Base-by-base conservation (phyloP, 2,329 filamentous ascomycete genomes). In the Nemania sp. region DNA sequence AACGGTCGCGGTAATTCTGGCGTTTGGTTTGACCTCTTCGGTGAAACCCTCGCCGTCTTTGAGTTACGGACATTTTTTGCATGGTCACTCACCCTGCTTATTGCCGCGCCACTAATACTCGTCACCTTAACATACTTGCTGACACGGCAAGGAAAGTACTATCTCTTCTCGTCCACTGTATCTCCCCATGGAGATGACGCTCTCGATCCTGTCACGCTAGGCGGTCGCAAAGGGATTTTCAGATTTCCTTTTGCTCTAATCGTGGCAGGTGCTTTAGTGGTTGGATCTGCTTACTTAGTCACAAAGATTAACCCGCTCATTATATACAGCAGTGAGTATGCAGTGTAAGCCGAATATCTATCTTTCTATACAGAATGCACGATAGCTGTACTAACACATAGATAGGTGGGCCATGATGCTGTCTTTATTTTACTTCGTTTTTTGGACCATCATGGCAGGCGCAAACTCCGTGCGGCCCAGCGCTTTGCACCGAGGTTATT, bases 21-120 rank as follows among this genome's bases (percentile, higher is more conserved):
- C 24, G 91, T 97, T 12, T 99, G 92, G 91, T 97, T 97, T 67
- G 94, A 97, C 67, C 73, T 97, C 6, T 93, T 96, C 61, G 94
- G 93, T 37, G 81, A 79, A 50, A 79, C 79, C 1, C 91, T 97
- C 70, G 89, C 88, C 14, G 79, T 96, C 2, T 89, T 97, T 67
- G 80, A 82, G 41, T 78, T 97, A 33, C 83, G 89, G 59, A 91
- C 90, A 6, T 80, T 97, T 52, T 97, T 97, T 72, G 91, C 91
- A 3, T 84, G 94, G 73, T 92, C 91, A 5, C 80, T 97, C 23
- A 89, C 89, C 1, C 73, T 97, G 11, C 82, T 97, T 17, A 86
- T 96, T 17, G 86, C 86, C 17, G 85, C 88, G 0, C 93, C 93
- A 1, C 69, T 97, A 40, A 75, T 88, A 3, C 75, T 97, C 20